Conservation (phyloP, 495 filamentous ascomycete genomes). For the Talaromyces nanjingensis region DNA sequence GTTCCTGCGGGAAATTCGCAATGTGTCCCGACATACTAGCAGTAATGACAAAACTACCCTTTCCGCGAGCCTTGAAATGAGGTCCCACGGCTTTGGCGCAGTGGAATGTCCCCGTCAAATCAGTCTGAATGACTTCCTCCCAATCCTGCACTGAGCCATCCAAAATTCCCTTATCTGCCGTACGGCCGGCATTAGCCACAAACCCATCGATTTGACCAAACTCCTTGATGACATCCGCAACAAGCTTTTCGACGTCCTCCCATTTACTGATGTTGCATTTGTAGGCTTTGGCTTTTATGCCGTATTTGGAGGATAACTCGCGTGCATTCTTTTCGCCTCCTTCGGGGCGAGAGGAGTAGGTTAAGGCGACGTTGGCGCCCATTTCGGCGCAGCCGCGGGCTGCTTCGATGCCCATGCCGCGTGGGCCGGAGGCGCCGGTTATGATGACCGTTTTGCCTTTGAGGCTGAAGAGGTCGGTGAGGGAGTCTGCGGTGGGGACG, state of each 20-base stretch:
- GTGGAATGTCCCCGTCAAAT: constrained; percentile 59
- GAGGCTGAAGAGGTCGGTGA: constrained; percentile 61
- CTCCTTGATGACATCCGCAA: constrained; percentile 48
- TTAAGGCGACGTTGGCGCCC: constrained; percentile 63
- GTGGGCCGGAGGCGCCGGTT: constrained; percentile 62
- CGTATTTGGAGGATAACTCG: constrained; percentile 50
- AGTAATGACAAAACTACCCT: constrained; percentile 57
- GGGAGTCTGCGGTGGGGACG: constrained; percentile 48
- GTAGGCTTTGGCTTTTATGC: constrained; percentile 62
- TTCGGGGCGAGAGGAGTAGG: constrained; percentile 53
- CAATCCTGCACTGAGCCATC: constrained; percentile 59
- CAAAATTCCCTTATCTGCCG: constrained; percentile 54
- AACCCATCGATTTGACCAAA: constrained; percentile 62
- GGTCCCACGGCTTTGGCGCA: constrained; percentile 60
- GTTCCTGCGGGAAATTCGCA: constrained; percentile 72
- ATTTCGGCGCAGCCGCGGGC: constrained; percentile 67
- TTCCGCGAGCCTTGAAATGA: constrained; percentile 56
- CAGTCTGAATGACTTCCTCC: constrained; percentile 61
- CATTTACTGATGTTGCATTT: constrained; percentile 49
- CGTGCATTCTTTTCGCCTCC: constrained; percentile 60
- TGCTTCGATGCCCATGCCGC: constrained; percentile 67
- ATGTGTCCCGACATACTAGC: constrained; percentile 66
- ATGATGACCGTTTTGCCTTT: constrained; percentile 69
- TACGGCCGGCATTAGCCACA: constrained; percentile 63
- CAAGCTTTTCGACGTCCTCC: constrained; percentile 42